Conservation (phyloP, 306 rosid genomes). For the Trifolium fragiferum region DNA sequence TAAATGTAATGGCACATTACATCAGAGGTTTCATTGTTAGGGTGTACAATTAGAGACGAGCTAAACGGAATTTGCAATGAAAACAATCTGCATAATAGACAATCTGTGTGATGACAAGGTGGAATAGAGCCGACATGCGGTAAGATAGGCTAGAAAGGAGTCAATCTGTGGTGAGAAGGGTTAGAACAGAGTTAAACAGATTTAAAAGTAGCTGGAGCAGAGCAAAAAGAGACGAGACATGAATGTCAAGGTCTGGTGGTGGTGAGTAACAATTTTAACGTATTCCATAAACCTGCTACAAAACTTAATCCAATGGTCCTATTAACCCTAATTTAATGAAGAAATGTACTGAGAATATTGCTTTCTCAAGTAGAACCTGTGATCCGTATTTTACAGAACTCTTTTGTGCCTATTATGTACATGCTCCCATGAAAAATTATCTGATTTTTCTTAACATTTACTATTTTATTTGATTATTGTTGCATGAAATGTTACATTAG, state of each 20-base stretch:
- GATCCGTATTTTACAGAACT: slow-evolving; percentile 12
- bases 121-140: not conserved
- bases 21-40: not conserved
- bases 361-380: not conserved
- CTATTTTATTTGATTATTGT: slow-evolving; percentile 34
- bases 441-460: not conserved
- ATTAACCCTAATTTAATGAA: not conserved
- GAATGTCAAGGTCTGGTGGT: not conserved
- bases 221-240: not conserved
- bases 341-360: not conserved
- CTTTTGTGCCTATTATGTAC: not conserved
- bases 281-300: not conserved
- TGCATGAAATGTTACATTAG: slow-evolving; percentile 33
- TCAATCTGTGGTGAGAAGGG: not conserved
- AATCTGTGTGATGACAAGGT: not conserved
- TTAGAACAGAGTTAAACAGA: not conserved
- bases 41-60: not conserved
- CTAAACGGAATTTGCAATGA: not conserved
- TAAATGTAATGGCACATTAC: not conserved
- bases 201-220: not conserved
- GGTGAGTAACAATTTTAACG: not conserved
- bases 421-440: not conserved
- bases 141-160: not conserved
- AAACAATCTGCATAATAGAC: not conserved
- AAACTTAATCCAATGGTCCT: not conserved